Conservation (phyloP, 495 filamentous ascomycete genomes). For the Neurospora tetrasperma region DNA sequence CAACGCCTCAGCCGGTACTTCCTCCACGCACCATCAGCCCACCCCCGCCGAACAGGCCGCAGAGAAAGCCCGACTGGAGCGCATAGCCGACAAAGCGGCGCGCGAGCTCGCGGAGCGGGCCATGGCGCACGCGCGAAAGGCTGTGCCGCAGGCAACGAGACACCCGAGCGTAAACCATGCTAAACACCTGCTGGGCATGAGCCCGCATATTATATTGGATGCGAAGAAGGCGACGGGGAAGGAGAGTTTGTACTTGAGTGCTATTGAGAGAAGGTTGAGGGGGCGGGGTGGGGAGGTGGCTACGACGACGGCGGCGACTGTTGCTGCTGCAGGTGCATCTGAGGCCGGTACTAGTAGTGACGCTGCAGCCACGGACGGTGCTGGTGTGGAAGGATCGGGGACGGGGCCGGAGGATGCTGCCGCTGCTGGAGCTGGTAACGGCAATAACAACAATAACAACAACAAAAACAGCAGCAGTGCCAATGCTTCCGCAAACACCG, state of each 20-base stretch:
- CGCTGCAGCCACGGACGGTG: background rate
- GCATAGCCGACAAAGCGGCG: constrained; percentile 36
- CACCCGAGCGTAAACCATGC: constrained; percentile 40
- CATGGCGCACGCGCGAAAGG: constrained; percentile 36
- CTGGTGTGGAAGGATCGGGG: background rate
- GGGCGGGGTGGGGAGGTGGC: constrained; percentile 11
- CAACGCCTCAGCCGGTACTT: background rate
- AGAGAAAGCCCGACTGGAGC: constrained; percentile 42
- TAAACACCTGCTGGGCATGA: constrained; percentile 34
- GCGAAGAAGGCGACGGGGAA: constrained; percentile 46
- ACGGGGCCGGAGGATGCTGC: background rate
- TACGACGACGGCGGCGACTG: constrained; percentile 13
- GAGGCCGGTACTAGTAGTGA: background rate
- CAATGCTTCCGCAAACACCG: background rate
- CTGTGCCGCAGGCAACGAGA: constrained; percentile 28
- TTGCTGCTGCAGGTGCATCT: background rate
- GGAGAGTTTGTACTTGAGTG: constrained; percentile 64
- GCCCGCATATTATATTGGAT: constrained; percentile 44
- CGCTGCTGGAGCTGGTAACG: background rate
- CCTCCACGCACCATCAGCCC: constrained; percentile 4
- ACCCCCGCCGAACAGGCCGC: constrained; percentile 34
- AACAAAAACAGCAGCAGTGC: background rate
- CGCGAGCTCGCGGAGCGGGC: constrained; percentile 37
- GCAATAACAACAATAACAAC: background rate
- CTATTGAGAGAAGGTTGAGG: constrained; percentile 52